Conservation (phyloP, 169 alveolate genomes). For the Condylostoma magnum region DNA sequence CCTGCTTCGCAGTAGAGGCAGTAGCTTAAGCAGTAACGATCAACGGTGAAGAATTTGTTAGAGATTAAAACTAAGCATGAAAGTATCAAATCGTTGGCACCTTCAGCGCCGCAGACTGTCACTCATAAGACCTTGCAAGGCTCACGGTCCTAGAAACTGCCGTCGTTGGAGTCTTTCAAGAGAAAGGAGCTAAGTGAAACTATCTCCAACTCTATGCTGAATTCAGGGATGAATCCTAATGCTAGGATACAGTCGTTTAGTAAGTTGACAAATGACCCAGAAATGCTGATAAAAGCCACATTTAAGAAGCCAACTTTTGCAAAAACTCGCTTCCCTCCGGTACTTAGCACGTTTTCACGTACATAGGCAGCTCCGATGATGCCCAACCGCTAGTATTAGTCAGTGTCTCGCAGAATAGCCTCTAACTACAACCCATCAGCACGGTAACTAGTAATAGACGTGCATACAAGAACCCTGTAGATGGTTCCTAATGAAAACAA, state of each 20-base stretch:
- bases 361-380: slow-evolving; percentile 78
- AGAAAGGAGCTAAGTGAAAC: too few relatives aligned
- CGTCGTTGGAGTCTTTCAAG: too few relatives aligned
- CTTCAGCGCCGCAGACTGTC: too few relatives aligned
- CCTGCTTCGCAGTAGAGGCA: too few relatives aligned
- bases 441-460: slow-evolving; percentile 61
- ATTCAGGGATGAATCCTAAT: slow-evolving; percentile 78
- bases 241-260: slow-evolving; percentile 67
- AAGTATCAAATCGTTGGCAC: too few relatives aligned
- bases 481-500: not conserved
- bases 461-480: slow-evolving; percentile 52
- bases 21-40: too few relatives aligned
- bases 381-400: slow-evolving; percentile 58
- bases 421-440: slow-evolving; percentile 59
- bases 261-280: slow-evolving; percentile 51
- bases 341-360: slow-evolving; percentile 67
- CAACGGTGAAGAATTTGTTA: too few relatives aligned
- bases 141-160: too few relatives aligned
- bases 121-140: too few relatives aligned
- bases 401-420: slow-evolving; percentile 68
- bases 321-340: slow-evolving; percentile 72
- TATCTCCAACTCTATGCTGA: too few relatives aligned
- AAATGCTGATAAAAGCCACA: slow-evolving; percentile 37
- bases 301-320: slow-evolving; percentile 70
- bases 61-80: too few relatives aligned